Evolutionary conservation across 2,329 filamentous ascomycete genomes (phyloP).

Genomic region (Colletotrichum plurivorum): DNA sequence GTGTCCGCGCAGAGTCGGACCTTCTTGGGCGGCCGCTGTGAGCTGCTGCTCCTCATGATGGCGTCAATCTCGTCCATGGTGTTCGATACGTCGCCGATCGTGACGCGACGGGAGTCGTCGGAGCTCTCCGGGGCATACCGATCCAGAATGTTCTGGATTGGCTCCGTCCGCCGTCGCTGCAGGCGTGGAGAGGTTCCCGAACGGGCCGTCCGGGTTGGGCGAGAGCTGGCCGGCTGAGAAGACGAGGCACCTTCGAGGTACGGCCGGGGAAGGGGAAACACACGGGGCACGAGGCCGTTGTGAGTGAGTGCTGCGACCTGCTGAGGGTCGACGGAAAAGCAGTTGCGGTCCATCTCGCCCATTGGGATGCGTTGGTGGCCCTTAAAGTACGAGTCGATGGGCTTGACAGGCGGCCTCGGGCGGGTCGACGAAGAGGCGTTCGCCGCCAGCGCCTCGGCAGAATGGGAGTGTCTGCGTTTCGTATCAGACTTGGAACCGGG

Average conservation of each 20-base stretch:
- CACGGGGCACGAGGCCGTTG: constrained; percentile 65
- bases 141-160: constrained; percentile 60
- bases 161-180: constrained; percentile 67
- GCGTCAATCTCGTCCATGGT: constrained; percentile 39
- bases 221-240: constrained; percentile 41
- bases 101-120: constrained; percentile 26
- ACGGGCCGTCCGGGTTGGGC: constrained; percentile 39
- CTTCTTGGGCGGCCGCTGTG: constrained; percentile 67
- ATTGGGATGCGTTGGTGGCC: constrained; percentile 66
- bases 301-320: constrained; percentile 63
- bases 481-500: constrained; percentile 60
- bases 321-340: constrained; percentile 67
- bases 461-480: constrained; percentile 59
- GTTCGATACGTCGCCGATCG: constrained; percentile 13
- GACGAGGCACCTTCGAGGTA: constrained; percentile 60
- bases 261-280: constrained; percentile 71
- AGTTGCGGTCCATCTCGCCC: constrained; percentile 75
- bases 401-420: constrained; percentile 56
- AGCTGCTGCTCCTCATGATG: constrained; percentile 30
- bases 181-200: constrained; percentile 55
- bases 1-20: constrained; percentile 66
- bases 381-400: constrained; percentile 70
- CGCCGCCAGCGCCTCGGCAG: constrained; percentile 33
- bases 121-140: constrained; percentile 23
- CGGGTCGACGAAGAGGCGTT: constrained; percentile 44